Base-by-base conservation (phyloP, 768 basidiomycete genomes). In the Polyporus arcularius region DNA sequence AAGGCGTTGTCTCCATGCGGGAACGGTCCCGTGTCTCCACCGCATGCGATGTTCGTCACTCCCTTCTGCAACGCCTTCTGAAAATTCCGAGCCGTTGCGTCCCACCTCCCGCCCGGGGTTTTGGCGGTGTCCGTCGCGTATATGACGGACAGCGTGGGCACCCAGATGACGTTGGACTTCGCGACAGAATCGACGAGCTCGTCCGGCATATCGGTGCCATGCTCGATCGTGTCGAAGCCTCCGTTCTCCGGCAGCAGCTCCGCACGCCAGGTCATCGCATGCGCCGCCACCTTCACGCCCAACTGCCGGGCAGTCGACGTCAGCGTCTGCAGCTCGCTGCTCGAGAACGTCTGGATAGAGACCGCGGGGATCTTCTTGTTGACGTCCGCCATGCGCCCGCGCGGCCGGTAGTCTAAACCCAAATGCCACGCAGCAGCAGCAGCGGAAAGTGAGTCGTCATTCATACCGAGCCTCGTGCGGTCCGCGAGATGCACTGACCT, bases 21-120 rank as follows among this genome's bases (percentile, higher is more conserved):
- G 69, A 88, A 88, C 2, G 80, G 79, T 9, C 86, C 87, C 2
- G 86, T 88, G 70, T 88, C 85, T 1, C 86, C 85, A 7, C 86
- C 86, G 67, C 82, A 83, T 7, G 84, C 84, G 53, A 88, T 77
- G 55, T 78, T 76, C 10, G 80, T 77, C 63, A 80, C 72, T 0
- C 76, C 78, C 3, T 70, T 65, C 45, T 72, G 71, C 6, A 87
- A 66, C 12, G 80, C 84, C 5, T 72, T 70, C 54, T 72, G 64
- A 74, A 89, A 88, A 4, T 77, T 76, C 9, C 60, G 62, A 40
- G 65, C 63, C 4, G 74, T 74, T 39, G 61, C 65, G 53, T 74
- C 74, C 84, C 83, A 86, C 6, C 60, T 45, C 60, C 53, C 61
- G 55, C 28, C 70, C 55, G 9, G 70, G 51, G 39, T 48, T 50